Base-by-base conservation (phyloP, 2,329 filamentous ascomycete genomes). In the Colletotrichum liriopes region DNA sequence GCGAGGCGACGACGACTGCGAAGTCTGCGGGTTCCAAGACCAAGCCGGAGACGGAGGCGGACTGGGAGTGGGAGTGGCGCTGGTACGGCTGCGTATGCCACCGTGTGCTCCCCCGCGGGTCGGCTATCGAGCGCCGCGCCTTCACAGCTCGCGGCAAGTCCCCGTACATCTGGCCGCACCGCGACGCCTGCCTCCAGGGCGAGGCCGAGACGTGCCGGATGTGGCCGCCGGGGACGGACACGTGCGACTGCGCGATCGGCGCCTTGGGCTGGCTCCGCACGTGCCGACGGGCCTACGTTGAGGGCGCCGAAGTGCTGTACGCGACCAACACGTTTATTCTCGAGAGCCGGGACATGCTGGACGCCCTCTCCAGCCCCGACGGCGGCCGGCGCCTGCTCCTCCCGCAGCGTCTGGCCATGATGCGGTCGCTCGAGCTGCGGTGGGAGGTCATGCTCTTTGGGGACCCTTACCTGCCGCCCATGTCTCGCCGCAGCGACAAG, bases 281-380 rank as follows among this genome's bases (percentile, higher is more conserved):
- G 16, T 82, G 79, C 60, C 75, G 77, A 18, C 77, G 80, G 72
- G 79, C 81, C 37, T 81, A 79, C 58, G 18, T 75, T 3, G 78
- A 82, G 47, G 79, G 77, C 3, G 75, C 80, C 49, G 70, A 79
- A 9, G 72, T 80, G 8, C 73, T 82, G 7, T 82, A 79, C 66
- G 52, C 73, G 2, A 77, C 76, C 6, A 82, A 81, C 62, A 78
- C 74, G 12, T 73, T 79, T 37, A 7, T 37, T 9, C 8, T 37
- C 35, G 35, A 37, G 35, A 37, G 35, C 35, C 35, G 35, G 35
- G 35, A 37, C 8, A 37, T 37, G 35, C 35, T 37, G 35, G 35
- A 37, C 35, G 35, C 35, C 35, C 35, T 37, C 35, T 37, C 35
- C 11, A 37, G 35, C 6, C 35, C 35, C 11, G 35, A 37, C 35